These are phyloP conservation scores for Cystobasidiaceae sp. DNA, from an alignment of 1,284 basidiomycete genomes.

Conservation along the genomic window DNA sequence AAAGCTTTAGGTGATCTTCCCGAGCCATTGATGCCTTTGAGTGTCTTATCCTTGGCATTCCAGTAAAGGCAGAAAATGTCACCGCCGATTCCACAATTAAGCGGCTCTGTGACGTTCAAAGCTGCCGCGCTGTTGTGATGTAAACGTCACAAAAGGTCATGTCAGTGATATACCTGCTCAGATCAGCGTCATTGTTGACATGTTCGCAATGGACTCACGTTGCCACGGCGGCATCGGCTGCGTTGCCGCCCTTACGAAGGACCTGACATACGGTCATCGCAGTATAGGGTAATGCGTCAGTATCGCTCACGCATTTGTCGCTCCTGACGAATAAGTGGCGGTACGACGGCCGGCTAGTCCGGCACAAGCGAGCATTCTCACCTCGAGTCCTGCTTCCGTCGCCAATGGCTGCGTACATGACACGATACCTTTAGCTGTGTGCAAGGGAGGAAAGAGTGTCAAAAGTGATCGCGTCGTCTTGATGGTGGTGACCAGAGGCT, in stretches of 20 bases:
- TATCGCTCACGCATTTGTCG: neutral
- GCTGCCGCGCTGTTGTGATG: constrained; percentile 13
- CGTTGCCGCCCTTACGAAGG: constrained; percentile 16
- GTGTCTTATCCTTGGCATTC: constrained; percentile 54
- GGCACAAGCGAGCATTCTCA: neutral
- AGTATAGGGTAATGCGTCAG: neutral
- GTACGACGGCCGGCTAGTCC: neutral
- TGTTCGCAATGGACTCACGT: neutral
- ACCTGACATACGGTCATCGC: neutral
- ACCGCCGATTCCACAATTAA: constrained; percentile 28
- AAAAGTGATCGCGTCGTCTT: too few relatives aligned
- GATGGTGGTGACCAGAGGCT: too few relatives aligned
- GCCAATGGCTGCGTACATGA: constrained; percentile 11
- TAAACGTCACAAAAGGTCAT: neutral
- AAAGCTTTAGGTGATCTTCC: constrained; percentile 77
- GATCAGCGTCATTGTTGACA: neutral
- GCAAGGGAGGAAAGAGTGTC: too few relatives aligned
- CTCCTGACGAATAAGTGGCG: too few relatives aligned
- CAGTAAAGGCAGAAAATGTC: constrained; percentile 31
- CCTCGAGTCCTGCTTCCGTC: neutral
- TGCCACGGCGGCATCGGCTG: constrained; percentile 20
- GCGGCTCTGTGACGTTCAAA: constrained; percentile 31
- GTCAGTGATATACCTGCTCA: neutral
- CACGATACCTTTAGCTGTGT: neutral
- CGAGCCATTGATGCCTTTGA: constrained; percentile 79